These are phyloP conservation scores for Colletotrichum limetticola DNA, from an alignment of 2,329 filamentous ascomycete genomes.

Conservation along the genomic window DNA sequence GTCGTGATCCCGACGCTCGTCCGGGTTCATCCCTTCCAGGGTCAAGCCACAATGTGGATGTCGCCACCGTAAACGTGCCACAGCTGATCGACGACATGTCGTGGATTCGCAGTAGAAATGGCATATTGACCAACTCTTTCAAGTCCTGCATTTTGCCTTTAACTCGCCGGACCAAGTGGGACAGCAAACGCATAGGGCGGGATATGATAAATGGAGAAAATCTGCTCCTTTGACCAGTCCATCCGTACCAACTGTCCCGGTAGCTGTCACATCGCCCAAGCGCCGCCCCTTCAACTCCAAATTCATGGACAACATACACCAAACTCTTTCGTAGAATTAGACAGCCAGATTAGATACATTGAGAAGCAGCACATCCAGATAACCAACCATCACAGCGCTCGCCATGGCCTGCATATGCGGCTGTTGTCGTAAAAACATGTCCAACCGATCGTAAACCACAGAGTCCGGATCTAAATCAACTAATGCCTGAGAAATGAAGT, in stretches of 20 bases:
- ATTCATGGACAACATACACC: background rate
- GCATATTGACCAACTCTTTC: background rate
- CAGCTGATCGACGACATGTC: slow-evolving; percentile 29
- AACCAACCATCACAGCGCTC: slow-evolving; percentile 14
- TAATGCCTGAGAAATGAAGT: background rate
- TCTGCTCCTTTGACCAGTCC: background rate
- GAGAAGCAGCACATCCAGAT: slow-evolving; percentile 3
- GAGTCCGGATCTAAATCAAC: background rate
- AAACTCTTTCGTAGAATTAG: slow-evolving; percentile 1
- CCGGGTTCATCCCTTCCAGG: slow-evolving; percentile 24
- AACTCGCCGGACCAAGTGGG: background rate
- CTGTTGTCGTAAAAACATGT: background rate
- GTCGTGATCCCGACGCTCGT: background rate
- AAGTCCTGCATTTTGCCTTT: background rate
- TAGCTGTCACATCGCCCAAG: background rate
- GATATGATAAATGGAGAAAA: background rate
- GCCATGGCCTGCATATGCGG: slow-evolving; percentile 26
- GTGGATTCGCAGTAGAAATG: background rate
- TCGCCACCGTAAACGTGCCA: slow-evolving; percentile 27
- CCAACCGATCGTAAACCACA: slow-evolving; percentile 1
- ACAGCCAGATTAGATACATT: slow-evolving; percentile 24
- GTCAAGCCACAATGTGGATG: slow-evolving; percentile 31
- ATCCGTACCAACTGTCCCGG: background rate
- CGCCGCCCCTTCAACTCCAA: background rate
- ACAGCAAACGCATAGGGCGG: background rate